A percentile compares a stretch with the other conserved stretches of the same genome.
These are phyloP conservation scores for Tausonia pullulans DNA, from an alignment of 1,284 basidiomycete genomes.

Conservation along the genomic window DNA sequence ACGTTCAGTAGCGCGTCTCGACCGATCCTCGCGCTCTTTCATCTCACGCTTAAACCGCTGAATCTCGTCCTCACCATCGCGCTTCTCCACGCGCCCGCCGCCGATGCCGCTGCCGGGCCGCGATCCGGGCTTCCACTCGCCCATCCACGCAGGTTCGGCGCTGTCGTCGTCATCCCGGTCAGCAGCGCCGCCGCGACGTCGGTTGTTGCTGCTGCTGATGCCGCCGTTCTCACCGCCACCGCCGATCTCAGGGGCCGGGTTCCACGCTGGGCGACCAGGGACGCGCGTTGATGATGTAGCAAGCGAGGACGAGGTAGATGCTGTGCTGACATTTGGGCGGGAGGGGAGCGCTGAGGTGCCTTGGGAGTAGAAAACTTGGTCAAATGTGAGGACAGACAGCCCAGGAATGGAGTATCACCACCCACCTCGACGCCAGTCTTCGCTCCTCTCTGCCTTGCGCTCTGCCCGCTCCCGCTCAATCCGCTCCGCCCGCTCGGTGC, in stretches of 20 bases:
- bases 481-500: neutral
- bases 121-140: neutral
- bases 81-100: neutral
- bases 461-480: neutral
- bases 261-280: constrained; percentile 15
- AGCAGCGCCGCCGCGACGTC: neutral
- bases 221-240: neutral
- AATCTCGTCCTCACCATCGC: constrained; percentile 11
- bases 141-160: constrained; percentile 6
- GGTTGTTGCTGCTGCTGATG: constrained; percentile 1
- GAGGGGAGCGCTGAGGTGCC: neutral
- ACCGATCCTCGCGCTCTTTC: constrained; percentile 5
- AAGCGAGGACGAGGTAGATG: neutral
- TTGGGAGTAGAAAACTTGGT: no score
- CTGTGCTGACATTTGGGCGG: neutral
- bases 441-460: constrained; percentile 5
- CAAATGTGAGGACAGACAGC: no score
- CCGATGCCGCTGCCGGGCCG: neutral
- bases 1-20: no score
- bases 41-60: constrained; percentile 17
- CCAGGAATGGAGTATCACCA: neutral
- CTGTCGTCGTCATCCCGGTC: constrained; percentile 3
- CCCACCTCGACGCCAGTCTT: constrained; percentile 7
- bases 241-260: constrained; percentile 2
- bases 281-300: neutral